Conservation (phyloP, 345 rosid genomes). For the Hevea brasiliensis region DNA sequence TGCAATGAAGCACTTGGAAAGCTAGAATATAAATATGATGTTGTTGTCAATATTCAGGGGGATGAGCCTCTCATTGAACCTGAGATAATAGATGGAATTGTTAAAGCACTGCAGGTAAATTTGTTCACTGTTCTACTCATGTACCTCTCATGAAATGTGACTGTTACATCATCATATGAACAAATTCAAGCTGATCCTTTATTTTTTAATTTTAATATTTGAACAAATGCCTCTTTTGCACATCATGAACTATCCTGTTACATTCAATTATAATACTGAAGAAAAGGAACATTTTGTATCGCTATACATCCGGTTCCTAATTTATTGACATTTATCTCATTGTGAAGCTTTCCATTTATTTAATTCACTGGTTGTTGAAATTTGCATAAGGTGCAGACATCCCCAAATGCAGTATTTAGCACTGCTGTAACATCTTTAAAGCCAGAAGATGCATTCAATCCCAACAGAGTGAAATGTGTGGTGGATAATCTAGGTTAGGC, state of each 20-base stretch:
- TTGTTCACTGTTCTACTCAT: not conserved
- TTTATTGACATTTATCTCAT: not conserved
- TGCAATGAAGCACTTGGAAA: constrained; percentile 89
- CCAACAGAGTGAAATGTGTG: constrained; percentile 90
- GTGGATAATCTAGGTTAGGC: constrained; percentile 84
- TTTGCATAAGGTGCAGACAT: constrained; percentile 41
- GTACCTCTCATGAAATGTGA: not conserved
- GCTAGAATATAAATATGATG: constrained; percentile 79
- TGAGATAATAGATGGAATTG: constrained; percentile 91
- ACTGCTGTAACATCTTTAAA: constrained; percentile 86
- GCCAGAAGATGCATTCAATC: constrained; percentile 88
- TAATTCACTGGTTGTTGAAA: not conserved
- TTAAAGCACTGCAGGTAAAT: constrained; percentile 82
- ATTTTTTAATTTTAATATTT: not conserved
- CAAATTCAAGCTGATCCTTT: not conserved
- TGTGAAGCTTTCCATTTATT: not conserved
- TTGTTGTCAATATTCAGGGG: constrained; percentile 93
- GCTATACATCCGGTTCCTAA: not conserved
- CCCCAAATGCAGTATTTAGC: constrained; percentile 98
- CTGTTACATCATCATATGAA: not conserved
- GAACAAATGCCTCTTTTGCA: not conserved
- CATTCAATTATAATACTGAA: not conserved
- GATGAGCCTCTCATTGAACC: constrained; percentile 97
- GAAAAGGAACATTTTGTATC: not conserved
- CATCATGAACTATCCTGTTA: not conserved